phyloP scores from a whole-genome alignment of 1,284 basidiomycete species.

The Vanrija sp. region DNA sequence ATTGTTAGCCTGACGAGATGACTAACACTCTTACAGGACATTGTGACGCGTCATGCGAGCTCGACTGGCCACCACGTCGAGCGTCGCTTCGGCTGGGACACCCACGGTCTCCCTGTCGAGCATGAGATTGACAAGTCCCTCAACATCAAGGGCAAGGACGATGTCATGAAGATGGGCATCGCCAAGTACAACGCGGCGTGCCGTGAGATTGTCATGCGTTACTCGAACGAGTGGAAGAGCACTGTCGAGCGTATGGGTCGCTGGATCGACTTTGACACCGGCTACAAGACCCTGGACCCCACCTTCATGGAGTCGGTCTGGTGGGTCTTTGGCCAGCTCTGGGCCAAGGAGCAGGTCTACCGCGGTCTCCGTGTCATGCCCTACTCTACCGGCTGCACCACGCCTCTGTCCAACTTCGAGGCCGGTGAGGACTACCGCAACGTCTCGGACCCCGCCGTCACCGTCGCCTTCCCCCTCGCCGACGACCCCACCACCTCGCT shows the following conservation, averaged over 20 bases:
- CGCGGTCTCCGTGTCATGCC: slow-evolving; percentile 95
- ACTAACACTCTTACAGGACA: slow-evolving; percentile 60
- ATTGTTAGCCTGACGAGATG: neutral
- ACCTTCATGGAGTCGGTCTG: slow-evolving; percentile 98
- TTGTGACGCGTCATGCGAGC: slow-evolving; percentile 91
- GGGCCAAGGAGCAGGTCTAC: slow-evolving; percentile 91
- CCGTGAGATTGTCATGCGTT: slow-evolving; percentile 95
- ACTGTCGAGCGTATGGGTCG: slow-evolving; percentile 98
- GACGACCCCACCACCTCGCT: slow-evolving; percentile 88
- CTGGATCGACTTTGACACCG: slow-evolving; percentile 99
- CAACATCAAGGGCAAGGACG: slow-evolving; percentile 84
- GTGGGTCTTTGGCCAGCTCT: slow-evolving; percentile 98
- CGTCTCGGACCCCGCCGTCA: slow-evolving; percentile 92
- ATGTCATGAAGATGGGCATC: slow-evolving; percentile 95
- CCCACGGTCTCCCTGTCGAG: slow-evolving; percentile 97
- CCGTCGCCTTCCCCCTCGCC: slow-evolving; percentile 86
- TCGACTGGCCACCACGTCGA: slow-evolving; percentile 91
- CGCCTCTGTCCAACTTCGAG: slow-evolving; percentile 97
- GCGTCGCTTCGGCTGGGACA: slow-evolving; percentile 98
- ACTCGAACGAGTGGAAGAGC: slow-evolving; percentile 84
- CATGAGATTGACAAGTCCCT: slow-evolving; percentile 99
- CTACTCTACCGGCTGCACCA: slow-evolving; percentile 94
- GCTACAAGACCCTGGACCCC: slow-evolving; percentile 95
- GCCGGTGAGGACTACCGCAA: slow-evolving; percentile 91
- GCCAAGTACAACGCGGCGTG: slow-evolving; percentile 98